Evolutionary conservation across 108 stramenopile species (phyloP).

Genomic region (Fistulifera solaris): DNA sequence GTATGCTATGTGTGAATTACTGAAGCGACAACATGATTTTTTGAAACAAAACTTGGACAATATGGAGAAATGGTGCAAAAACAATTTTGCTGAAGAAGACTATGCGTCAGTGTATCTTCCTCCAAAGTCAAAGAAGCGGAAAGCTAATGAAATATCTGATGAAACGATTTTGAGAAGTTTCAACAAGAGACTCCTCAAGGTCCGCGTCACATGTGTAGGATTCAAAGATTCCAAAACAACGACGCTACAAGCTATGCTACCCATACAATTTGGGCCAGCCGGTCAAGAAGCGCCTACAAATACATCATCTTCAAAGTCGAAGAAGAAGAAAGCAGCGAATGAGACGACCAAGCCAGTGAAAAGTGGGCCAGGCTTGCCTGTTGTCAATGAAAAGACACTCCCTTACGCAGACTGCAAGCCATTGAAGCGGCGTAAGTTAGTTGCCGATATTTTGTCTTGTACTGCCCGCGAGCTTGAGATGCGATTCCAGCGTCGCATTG

Average conservation of each 20-base stretch:
- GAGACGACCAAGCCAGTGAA: background rate
- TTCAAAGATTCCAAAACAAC: background rate
- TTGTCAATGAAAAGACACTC: slow-evolving; percentile 1
- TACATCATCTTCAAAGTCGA: background rate
- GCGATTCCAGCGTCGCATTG: background rate
- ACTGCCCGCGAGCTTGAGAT: slow-evolving; percentile 7
- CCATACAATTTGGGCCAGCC: background rate
- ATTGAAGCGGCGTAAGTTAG: slow-evolving; percentile 4
- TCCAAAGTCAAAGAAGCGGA: background rate
- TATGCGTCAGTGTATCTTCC: slow-evolving; percentile 13
- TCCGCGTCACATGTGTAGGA: background rate
- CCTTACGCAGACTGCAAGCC: slow-evolving; percentile 6
- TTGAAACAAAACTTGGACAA: slow-evolving; percentile 30
- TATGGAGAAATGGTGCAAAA: slow-evolving; percentile 47
- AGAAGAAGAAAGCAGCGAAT: slow-evolving; percentile 1
- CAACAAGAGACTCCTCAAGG: background rate
- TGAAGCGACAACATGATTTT: slow-evolving; percentile 41
- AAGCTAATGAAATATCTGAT: background rate
- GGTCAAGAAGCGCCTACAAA: background rate
- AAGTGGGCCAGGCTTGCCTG: background rate
- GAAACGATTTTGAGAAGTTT: background rate
- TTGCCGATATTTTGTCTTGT: slow-evolving; percentile 6
- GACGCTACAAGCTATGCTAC: background rate
- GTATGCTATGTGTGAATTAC: slow-evolving; percentile 21
- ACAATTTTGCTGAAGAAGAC: slow-evolving; percentile 28